Conservation (phyloP, 768 basidiomycete species). For the Stropharia rugosoannulata region DNA sequence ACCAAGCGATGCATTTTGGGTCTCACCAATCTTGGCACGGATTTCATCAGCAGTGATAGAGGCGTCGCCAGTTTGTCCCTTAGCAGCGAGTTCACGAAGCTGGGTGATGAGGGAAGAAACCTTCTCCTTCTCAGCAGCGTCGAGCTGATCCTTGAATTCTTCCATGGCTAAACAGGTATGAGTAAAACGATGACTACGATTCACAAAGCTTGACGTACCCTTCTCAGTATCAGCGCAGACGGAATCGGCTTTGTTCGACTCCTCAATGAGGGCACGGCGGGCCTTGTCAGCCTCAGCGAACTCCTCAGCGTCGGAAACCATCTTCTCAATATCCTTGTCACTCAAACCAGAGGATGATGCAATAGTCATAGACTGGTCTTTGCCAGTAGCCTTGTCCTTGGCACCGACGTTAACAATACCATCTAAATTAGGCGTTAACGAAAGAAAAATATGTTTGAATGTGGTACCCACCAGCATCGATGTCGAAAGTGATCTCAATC, state of each 20-base stretch:
- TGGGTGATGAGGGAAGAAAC: constrained; percentile 84
- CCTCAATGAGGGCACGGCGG: constrained; percentile 87
- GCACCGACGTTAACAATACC: constrained; percentile 98
- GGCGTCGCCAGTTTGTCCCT: constrained; percentile 86
- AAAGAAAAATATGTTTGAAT: neutral
- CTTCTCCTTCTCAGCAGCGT: constrained; percentile 90
- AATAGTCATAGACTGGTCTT: constrained; percentile 96
- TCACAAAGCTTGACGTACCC: constrained; percentile 41
- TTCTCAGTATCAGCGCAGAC: constrained; percentile 96
- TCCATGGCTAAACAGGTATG: constrained; percentile 63
- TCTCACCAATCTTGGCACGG: constrained; percentile 90
- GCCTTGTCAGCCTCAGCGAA: constrained; percentile 92
- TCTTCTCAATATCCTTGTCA: constrained; percentile 96
- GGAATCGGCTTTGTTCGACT: constrained; percentile 95
- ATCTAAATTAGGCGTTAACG: constrained; percentile 39
- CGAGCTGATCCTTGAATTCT: constrained; percentile 98
- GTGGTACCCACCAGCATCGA: constrained; percentile 75
- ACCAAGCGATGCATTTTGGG: constrained; percentile 91
- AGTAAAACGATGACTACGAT: neutral
- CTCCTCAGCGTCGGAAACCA: constrained; percentile 93
- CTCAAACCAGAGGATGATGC: constrained; percentile 95
- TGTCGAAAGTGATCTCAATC: constrained; percentile 92
- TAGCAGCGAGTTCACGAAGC: constrained; percentile 84
- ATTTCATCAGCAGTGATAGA: constrained; percentile 83
- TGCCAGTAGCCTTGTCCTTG: constrained; percentile 88